A percentile compares a stretch with the other conserved stretches of the same genome.
phyloP scores from a whole-genome alignment of 371 early-diverging fungal genomes.

The Basidiobolus meristosporus region DNA sequence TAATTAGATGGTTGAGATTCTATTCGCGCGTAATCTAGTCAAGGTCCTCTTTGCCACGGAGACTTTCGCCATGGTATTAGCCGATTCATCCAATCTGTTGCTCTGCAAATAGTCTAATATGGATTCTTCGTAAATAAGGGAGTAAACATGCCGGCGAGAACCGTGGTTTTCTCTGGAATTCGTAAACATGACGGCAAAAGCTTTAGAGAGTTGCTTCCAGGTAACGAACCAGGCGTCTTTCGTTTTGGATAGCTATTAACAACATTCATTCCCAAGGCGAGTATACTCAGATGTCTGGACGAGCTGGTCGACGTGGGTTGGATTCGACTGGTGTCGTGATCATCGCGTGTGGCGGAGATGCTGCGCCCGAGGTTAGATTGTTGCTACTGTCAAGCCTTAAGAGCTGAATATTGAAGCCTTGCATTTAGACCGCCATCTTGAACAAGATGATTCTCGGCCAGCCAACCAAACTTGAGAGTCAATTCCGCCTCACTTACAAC shows the following conservation, averaged over 20 bases:
- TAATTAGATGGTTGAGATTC: constrained; percentile 77
- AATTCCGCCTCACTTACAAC: constrained; percentile 97
- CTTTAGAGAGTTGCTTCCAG: constrained; percentile 73
- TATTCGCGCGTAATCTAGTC: constrained; percentile 86
- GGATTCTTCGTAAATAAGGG: constrained; percentile 26
- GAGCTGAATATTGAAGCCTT: not conserved
- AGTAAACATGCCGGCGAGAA: constrained; percentile 96
- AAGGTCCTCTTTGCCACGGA: constrained; percentile 89
- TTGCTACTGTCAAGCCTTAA: not conserved
- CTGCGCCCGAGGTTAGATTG: constrained; percentile 1
- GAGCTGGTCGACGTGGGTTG: constrained; percentile 96
- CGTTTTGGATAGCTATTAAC: not conserved
- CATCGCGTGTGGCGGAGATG: constrained; percentile 29
- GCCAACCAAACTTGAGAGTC: constrained; percentile 84
- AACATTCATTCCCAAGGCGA: constrained; percentile 38
- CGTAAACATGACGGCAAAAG: constrained; percentile 84
- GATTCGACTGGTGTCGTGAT: constrained; percentile 92
- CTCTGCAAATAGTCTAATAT: not conserved
- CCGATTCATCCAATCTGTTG: not conserved
- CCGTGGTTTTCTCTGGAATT: constrained; percentile 85
- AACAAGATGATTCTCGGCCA: constrained; percentile 67
- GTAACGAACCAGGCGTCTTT: constrained; percentile 5
- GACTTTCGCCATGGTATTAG: constrained; percentile 76
- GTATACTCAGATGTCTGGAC: constrained; percentile 99
- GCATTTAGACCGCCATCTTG: constrained; percentile 21